These are phyloP conservation scores for Diaporthe sp. DNA, from an alignment of 2,329 filamentous ascomycete genomes.

Conservation along the genomic window DNA sequence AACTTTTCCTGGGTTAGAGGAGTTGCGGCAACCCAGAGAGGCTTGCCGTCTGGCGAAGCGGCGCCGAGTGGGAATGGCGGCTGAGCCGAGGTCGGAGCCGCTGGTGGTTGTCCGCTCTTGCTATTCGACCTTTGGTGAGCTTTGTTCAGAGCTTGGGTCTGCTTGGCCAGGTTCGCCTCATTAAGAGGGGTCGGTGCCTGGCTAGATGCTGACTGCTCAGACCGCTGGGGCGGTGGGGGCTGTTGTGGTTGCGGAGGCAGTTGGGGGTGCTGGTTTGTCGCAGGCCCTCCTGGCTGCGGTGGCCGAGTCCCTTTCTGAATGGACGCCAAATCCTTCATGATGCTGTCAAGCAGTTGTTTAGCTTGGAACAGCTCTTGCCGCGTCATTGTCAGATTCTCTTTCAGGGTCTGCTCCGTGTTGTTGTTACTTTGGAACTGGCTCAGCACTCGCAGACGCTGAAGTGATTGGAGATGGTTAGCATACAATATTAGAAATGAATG, in stretches of 20 bases:
- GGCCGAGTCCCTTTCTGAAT: constrained; percentile 37
- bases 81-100: constrained; percentile 70
- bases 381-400: constrained; percentile 66
- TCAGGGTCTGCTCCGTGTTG: constrained; percentile 60
- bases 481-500: neutral
- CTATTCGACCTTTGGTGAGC: constrained; percentile 60
- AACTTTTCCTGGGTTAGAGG: constrained; percentile 68
- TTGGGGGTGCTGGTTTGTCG: constrained; percentile 48
- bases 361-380: constrained; percentile 65
- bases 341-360: constrained; percentile 63
- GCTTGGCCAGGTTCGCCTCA: constrained; percentile 66
- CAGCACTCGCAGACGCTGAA: constrained; percentile 65
- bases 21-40: constrained; percentile 66
- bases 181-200: constrained; percentile 50
- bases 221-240: constrained; percentile 46
- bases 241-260: constrained; percentile 32
- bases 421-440: constrained; percentile 69
- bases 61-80: constrained; percentile 70
- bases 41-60: constrained; percentile 72
- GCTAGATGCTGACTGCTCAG: constrained; percentile 31
- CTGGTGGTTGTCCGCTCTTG: constrained; percentile 65
- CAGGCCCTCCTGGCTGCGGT: constrained; percentile 48
- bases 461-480: constrained; percentile 50
- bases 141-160: constrained; percentile 63
- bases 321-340: constrained; percentile 62